Evolutionary conservation across 2,329 filamentous ascomycete species (phyloP), one percentile per base, ranked within the genome.

Genomic region (Ascomycota sp.): DNA sequence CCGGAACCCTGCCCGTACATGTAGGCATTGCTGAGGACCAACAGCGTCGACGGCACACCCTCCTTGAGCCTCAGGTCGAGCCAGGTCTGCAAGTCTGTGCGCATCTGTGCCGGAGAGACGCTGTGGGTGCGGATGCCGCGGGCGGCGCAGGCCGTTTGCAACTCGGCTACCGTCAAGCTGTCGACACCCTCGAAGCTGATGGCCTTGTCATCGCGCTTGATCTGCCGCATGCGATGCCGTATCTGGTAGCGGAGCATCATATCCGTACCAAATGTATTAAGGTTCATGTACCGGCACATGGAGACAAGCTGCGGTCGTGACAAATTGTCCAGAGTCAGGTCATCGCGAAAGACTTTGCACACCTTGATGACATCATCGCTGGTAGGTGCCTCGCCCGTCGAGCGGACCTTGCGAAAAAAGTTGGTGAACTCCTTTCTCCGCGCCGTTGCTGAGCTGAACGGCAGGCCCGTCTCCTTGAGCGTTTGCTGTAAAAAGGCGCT

Each of bases 321-420:
- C 42, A 98, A 61, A 58, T 98, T 98, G 70, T 98, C 89, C 26
- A 98, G 66, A 0, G 89, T 98, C 47, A 98, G 53, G 54, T 98
- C 89, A 51, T 98, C 89, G 55, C 89, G 91, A 71, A 98, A 98
- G 42, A 92, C 78, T 66, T 93, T 91, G 72, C 89, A 95, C 41
- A 98, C 86, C 58, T 89, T 92, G 64, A 98, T 92, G 41, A 98
- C 82, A 50, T 98, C 89, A 43, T 84, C 69, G 35, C 74, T 69
- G 5, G 80, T 89, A 1, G 89, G 89, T 31, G 76, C 66, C 60
- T 95, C 86, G 41, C 86, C 89, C 1, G 86, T 93, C 12, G 81
- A 74, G 35, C 89, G 68, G 40, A 95, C 71, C 63, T 98, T 98
- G 52, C 81, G 77, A 75, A 98, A 98, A 59, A 98, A 98, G 47